These are phyloP conservation scores for Angomonas desouzai DNA, from an alignment of 208 protist genomes.

Conservation along the genomic window DNA sequence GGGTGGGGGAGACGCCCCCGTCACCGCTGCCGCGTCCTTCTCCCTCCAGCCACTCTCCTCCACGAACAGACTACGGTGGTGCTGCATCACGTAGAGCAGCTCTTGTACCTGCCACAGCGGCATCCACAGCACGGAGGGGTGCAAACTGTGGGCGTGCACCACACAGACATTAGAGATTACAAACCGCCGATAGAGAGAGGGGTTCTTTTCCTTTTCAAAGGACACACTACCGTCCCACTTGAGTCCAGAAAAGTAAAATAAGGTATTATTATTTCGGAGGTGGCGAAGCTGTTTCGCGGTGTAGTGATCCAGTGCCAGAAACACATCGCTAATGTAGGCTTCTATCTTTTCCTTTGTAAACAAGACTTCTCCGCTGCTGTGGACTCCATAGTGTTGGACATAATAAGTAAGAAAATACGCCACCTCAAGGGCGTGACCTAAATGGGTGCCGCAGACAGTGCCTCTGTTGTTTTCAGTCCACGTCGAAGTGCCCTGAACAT, in stretches of 20 bases:
- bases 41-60: background rate
- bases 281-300: slow-evolving; percentile 73
- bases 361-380: background rate
- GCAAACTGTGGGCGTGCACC: slow-evolving; percentile 50
- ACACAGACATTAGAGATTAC: slow-evolving; percentile 56
- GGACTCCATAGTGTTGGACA: slow-evolving; percentile 16
- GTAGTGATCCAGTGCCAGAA: slow-evolving; percentile 59
- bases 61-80: slow-evolving; percentile 33
- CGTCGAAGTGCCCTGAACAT: background rate
- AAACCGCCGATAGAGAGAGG: slow-evolving; percentile 34
- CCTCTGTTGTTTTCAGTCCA: slow-evolving; percentile 1
- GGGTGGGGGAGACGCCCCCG: background rate
- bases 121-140: slow-evolving; percentile 80
- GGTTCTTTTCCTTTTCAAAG: slow-evolving; percentile 16
- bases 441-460: slow-evolving; percentile 45
- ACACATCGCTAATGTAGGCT: slow-evolving; percentile 46
- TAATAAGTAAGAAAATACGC: slow-evolving; percentile 58
- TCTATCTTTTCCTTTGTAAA: slow-evolving; percentile 18
- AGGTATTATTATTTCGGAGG: slow-evolving; percentile 30
- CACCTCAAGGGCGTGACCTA: slow-evolving; percentile 52
- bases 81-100: slow-evolving; percentile 41
- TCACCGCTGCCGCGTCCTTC: background rate
- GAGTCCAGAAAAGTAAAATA: slow-evolving; percentile 52
- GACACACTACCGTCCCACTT: slow-evolving; percentile 15
- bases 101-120: slow-evolving; percentile 74